These are phyloP conservation scores for Ustilago esculenta DNA, from an alignment of 1,284 basidiomycete genomes.

Conservation along the genomic window DNA sequence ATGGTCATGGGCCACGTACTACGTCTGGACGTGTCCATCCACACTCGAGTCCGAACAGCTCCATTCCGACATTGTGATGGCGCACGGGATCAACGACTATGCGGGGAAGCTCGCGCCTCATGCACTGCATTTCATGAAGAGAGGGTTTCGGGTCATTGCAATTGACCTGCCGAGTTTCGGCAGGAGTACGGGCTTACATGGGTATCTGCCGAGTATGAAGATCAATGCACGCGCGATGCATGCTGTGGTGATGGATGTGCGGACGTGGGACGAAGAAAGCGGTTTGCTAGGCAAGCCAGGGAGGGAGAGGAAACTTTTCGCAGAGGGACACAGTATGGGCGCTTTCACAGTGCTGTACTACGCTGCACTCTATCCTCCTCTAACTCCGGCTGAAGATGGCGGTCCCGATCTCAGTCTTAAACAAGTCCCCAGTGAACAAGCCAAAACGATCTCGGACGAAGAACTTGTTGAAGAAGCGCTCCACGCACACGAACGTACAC, in stretches of 20 bases:
- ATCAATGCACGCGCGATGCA: constrained; percentile 69
- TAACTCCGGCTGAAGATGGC: constrained; percentile 27
- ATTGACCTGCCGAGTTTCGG: constrained; percentile 71
- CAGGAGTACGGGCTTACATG: constrained; percentile 68
- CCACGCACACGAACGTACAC: constrained; percentile 24
- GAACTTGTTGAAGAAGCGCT: constrained; percentile 30
- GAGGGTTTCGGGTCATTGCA: constrained; percentile 70
- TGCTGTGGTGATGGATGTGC: constrained; percentile 69
- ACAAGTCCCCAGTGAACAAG: constrained; percentile 34
- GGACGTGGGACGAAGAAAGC: constrained; percentile 43
- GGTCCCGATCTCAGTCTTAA: constrained; percentile 38
- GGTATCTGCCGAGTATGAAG: constrained; percentile 68
- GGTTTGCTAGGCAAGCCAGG: constrained; percentile 22
- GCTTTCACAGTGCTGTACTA: constrained; percentile 68
- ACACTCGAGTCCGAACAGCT: constrained; percentile 42
- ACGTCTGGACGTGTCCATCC: constrained; percentile 55
- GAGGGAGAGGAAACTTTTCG: constrained; percentile 60
- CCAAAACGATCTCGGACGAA: constrained; percentile 21
- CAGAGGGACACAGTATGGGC: constrained; percentile 69
- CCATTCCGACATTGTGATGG: constrained; percentile 56
- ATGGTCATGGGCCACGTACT: constrained; percentile 56
- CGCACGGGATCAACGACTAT: constrained; percentile 65
- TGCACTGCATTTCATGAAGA: constrained; percentile 68
- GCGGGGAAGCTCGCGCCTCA: constrained; percentile 68
- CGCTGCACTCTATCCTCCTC: constrained; percentile 61